Evolutionary conservation across 2,329 filamentous ascomycete genomes (phyloP).

Genomic region (Tolypocladium pustulatum): DNA sequence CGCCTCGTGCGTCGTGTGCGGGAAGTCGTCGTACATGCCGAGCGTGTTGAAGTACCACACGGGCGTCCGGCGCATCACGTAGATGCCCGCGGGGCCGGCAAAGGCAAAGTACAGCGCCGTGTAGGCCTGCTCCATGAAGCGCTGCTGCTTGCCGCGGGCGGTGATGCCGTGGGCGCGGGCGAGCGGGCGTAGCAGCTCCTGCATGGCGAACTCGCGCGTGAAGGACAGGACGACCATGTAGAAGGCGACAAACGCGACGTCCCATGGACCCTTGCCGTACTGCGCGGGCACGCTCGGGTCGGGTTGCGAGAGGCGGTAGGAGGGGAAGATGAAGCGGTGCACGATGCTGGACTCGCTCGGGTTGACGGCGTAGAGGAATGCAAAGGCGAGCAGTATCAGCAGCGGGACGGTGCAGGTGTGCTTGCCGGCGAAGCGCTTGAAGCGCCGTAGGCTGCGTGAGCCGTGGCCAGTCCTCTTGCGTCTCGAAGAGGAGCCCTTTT

Average conservation of each 20-base stretch:
- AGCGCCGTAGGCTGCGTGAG: neutral
- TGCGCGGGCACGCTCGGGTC: constrained; percentile 39
- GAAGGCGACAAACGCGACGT: constrained; percentile 79
- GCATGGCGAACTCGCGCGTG: constrained; percentile 93
- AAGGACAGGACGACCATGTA: constrained; percentile 87
- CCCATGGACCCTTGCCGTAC: constrained; percentile 83
- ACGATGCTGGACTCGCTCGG: constrained; percentile 70
- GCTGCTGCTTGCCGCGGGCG: constrained; percentile 62
- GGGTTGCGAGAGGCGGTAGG: constrained; percentile 57
- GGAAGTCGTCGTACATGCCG: constrained; percentile 84
- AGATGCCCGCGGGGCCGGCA: constrained; percentile 75
- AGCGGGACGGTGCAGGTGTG: constrained; percentile 59
- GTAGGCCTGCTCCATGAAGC: constrained; percentile 96
- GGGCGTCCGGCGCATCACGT: constrained; percentile 81
- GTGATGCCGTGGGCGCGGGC: constrained; percentile 61
- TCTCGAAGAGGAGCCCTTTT: constrained; percentile 31
- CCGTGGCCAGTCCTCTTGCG: constrained; percentile 15
- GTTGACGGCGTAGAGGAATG: constrained; percentile 61
- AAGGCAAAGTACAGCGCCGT: constrained; percentile 83
- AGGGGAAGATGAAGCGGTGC: constrained; percentile 76
- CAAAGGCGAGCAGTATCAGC: constrained; percentile 51
- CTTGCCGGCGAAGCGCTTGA: constrained; percentile 31
- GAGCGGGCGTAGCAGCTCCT: constrained; percentile 70
- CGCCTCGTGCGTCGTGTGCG: constrained; percentile 70
- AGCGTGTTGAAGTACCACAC: constrained; percentile 93